Base-by-base conservation (phyloP, 768 basidiomycete genomes). In the Paxillus ammoniavirescens region DNA sequence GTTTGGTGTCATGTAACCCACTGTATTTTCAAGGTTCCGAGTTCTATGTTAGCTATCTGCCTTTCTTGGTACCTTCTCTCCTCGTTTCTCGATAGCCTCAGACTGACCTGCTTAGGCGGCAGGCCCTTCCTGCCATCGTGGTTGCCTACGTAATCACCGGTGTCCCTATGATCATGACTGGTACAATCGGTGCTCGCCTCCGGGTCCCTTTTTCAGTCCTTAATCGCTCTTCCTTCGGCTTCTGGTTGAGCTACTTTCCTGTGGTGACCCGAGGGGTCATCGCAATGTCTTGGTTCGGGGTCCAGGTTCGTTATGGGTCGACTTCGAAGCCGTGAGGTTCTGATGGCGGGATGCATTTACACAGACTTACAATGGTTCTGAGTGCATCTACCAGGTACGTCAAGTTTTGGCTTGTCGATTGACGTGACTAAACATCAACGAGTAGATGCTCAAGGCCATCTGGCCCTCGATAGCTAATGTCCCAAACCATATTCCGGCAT, bases 241-340 rank as follows among this genome's bases (percentile, higher is more conserved):
- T 92, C 72, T 93, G 87, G 83, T 80, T 93, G 59, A 89, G 88
- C 64, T 93, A 92, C 71, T 93, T 93, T 68, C 84, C 82, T 53
- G 87, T 94, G 43, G 66, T 93, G 53, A 90, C 87, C 59, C 82
- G 91, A 18, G 79, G 84, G 42, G 72, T 91, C 17, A 79, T 93
- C 21, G 77, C 87, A 36, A 81, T 91, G 78, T 89, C 92, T 67
- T 93, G 91, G 89, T 89, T 89, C 54, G 83, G 83, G 6, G 79
- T 89, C 15, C 87, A 87, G 76, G 84, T 82, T 18, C 59, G 51
- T 58, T n/a, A 56, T 42, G 35, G 52, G 40, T 3, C 45, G 15
- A 8, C 21, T 30, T 9, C 42, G 45, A 5, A 26, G 13, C 26
- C n/a, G 23, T 40, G 17, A 40, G 38, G n/a, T 5, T 26, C 2